Evolutionary conservation across 192 early-diverging fungal species (phyloP), one percentile per base, ranked within the genome.

Genomic region (Coemansia sp.): DNA sequence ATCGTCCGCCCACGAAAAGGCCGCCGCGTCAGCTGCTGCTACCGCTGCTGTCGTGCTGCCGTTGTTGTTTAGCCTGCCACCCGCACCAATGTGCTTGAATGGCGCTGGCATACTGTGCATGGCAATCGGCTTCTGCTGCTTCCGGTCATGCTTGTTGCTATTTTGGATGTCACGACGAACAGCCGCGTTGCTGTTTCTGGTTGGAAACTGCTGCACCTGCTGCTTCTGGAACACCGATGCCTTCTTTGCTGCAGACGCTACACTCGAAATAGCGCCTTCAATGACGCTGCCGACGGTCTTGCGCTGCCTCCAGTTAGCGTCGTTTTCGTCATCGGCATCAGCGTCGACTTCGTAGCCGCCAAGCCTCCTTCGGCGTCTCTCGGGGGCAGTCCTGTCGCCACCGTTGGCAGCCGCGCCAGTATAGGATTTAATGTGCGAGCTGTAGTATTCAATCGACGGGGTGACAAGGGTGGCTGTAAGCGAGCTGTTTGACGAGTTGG

Each of bases 1-100:
- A 45, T 79, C 76, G 50, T 83, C 82, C 7, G 76, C 82, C 82
- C 82, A 83, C 17, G 76, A 76, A 59, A 83, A 83, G 13, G 69
- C 57, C 23, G 55, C 11, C 29, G 17, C n/a, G 6, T 35, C 55
- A 0, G 17, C 29, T 29, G 29, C 29, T 29, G 29, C 29, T n/a
- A n/a, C 25, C 3, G 46, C 48, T 9, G 49, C 49, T 3, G 7
- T 25, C 9, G 1, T 25, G 9, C 22, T 13, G 14, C 0, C 10
- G 20, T 64, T 41, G 2, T 34, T 43, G 14, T 62, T 56, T 7
- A 35, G 32, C 34, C 34, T 57, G 17, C 55, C 33, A 36, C 55
- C 32, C 5, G 52, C 40, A 34, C 58, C 63, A 20, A 70, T 25
- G 7, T 63, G 23, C 52, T 71, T 71, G 25, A 69, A 48, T 9